phyloP scores from a whole-genome alignment of 441 rosid species.

The Dalechampia spathulata region DNA sequence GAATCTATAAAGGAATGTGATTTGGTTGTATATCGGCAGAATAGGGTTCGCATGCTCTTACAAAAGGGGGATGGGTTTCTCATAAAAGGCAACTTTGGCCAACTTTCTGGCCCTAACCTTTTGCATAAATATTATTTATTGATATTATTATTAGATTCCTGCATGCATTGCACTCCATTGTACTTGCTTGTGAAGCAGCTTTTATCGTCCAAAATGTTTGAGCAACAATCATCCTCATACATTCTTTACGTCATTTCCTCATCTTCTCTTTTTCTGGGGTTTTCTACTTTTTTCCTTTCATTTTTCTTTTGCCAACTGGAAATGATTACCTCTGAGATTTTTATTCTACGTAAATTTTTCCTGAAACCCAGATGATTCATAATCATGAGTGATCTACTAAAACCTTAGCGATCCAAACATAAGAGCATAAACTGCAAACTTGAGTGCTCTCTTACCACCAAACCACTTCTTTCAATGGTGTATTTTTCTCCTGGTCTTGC shows the following conservation, averaged over 20 bases:
- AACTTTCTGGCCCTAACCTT: background rate
- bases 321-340: too few relatives aligned
- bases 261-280: background rate
- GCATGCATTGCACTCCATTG: background rate
- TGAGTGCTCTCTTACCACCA: too few relatives aligned
- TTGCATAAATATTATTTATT: background rate
- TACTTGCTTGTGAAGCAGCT: constrained; percentile 11
- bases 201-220: background rate
- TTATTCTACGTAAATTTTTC: too few relatives aligned
- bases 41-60: constrained; percentile 26
- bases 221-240: background rate
- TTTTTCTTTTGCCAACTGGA: too few relatives aligned
- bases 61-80: constrained; percentile 10
- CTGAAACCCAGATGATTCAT: too few relatives aligned
- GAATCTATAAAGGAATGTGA: constrained; percentile 16
- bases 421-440: too few relatives aligned
- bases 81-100: background rate
- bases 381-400: too few relatives aligned
- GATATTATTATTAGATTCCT: constrained; percentile 12
- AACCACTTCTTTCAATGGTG: too few relatives aligned
- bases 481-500: background rate
- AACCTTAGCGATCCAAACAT: too few relatives aligned
- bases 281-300: background rate
- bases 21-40: constrained; percentile 9
- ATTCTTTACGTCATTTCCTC: background rate